Conservation (phyloP, 805 yeast genomes). For the Nakazawaea populi region DNA sequence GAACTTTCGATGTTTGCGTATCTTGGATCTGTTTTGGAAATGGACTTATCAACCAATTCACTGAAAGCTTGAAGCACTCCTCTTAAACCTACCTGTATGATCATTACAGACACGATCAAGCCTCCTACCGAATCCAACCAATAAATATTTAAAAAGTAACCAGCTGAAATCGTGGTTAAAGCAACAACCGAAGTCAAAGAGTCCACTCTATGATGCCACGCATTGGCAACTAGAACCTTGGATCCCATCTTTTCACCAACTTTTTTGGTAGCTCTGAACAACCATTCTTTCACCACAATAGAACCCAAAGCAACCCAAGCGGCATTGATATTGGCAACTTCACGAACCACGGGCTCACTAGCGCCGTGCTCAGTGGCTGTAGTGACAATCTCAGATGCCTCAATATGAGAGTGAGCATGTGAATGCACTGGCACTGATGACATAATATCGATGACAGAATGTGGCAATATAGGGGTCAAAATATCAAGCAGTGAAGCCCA, state of each 20-base stretch:
- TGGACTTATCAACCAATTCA: conserved; percentile 75
- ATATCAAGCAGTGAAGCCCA: conserved; percentile 73
- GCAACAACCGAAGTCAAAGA: conserved; percentile 91
- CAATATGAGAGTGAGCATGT: conserved; percentile 44
- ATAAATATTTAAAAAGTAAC: conserved; percentile 67
- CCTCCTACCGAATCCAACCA: conserved; percentile 96
- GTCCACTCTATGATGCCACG: conserved; percentile 98
- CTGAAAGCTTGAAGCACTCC: conserved; percentile 65
- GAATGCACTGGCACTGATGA: conserved; percentile 46
- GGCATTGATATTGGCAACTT: conserved; percentile 73
- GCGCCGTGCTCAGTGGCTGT: conserved; percentile 23
- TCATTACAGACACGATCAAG: conserved; percentile 70
- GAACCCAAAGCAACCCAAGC: conserved; percentile 95
- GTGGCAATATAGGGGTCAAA: conserved; percentile 63
- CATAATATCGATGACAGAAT: conserved; percentile 44
- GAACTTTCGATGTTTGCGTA: conserved; percentile 34
- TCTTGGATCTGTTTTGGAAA: conserved; percentile 43
- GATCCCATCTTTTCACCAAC: conserved; percentile 77
- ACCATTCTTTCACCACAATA: conserved; percentile 81
- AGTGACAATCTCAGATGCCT: conserved; percentile 12
- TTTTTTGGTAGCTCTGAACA: conserved; percentile 74
- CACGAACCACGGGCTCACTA: conserved; percentile 19
- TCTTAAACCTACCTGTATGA: conserved; percentile 77
- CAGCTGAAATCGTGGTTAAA: conserved; percentile 78
- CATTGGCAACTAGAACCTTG: conserved; percentile 89